Evolutionary conservation across 2,329 filamentous ascomycete genomes (phyloP).

Genomic region (Nemania serpens): DNA sequence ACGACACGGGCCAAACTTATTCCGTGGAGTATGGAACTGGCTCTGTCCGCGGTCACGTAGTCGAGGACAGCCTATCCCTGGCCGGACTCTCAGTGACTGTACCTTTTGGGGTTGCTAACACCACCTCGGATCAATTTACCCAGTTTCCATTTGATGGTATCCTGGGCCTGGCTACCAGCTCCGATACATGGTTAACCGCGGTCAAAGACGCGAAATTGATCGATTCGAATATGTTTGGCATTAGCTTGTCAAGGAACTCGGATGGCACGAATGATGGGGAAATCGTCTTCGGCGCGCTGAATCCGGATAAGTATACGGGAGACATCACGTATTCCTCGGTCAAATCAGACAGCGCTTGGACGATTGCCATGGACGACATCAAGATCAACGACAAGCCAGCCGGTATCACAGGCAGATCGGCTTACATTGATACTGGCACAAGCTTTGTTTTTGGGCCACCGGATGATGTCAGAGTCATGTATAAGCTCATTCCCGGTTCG

Average conservation of each 20-base stretch:
- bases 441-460: slow-evolving; percentile 76
- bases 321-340: slow-evolving; percentile 69
- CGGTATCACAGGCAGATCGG: slow-evolving; percentile 59
- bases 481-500: slow-evolving; percentile 68
- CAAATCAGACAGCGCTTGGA: slow-evolving; percentile 63
- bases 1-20: slow-evolving; percentile 60
- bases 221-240: slow-evolving; percentile 67
- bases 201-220: slow-evolving; percentile 63
- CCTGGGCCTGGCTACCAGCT: slow-evolving; percentile 72
- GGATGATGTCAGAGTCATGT: slow-evolving; percentile 68
- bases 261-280: slow-evolving; percentile 74
- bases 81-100: slow-evolving; percentile 67
- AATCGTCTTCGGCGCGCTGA: slow-evolving; percentile 74
- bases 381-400: slow-evolving; percentile 63
- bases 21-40: slow-evolving; percentile 78
- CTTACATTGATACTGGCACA: slow-evolving; percentile 84
- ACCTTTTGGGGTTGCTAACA: slow-evolving; percentile 73
- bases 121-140: slow-evolving; percentile 74
- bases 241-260: slow-evolving; percentile 69
- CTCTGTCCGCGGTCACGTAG: slow-evolving; percentile 68
- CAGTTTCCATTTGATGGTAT: slow-evolving; percentile 89
- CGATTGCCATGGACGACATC: slow-evolving; percentile 70
- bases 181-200: slow-evolving; percentile 69
- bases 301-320: slow-evolving; percentile 69
- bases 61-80: slow-evolving; percentile 68